These are phyloP conservation scores for Leccinum longicurvipes DNA, from an alignment of 768 basidiomycete genomes.

Conservation along the genomic window DNA sequence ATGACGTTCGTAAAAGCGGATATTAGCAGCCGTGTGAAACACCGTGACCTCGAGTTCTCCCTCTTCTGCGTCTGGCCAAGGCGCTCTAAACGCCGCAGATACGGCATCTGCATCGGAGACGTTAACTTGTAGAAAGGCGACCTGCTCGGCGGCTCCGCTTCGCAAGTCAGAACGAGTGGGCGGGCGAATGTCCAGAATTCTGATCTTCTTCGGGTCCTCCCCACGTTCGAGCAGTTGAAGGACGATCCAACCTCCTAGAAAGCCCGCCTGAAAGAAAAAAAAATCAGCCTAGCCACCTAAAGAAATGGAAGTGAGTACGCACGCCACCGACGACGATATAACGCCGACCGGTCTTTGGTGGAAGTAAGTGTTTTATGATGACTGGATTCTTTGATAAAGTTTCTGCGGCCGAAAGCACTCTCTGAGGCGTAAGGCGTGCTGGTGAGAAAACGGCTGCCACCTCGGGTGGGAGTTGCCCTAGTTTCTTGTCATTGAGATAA, in stretches of 20 bases:
- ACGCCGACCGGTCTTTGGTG: slow-evolving; percentile 65
- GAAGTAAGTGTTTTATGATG: slow-evolving; percentile 45
- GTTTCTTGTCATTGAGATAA: slow-evolving; percentile 50
- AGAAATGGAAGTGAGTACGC: slow-evolving; percentile 22
- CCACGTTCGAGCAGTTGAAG: slow-evolving; percentile 65
- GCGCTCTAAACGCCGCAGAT: slow-evolving; percentile 55
- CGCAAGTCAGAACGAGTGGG: slow-evolving; percentile 57
- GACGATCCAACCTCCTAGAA: slow-evolving; percentile 77
- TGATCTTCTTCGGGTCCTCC: slow-evolving; percentile 61
- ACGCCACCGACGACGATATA: slow-evolving; percentile 80
- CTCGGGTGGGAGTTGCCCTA: slow-evolving; percentile 47
- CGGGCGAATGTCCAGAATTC: slow-evolving; percentile 63
- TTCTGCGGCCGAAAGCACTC: slow-evolving; percentile 39
- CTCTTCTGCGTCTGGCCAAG: slow-evolving; percentile 48
- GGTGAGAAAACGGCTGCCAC: slow-evolving; percentile 48
- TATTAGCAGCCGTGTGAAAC: slow-evolving; percentile 75
- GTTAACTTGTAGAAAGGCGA: slow-evolving; percentile 59
- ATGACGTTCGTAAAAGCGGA: slow-evolving; percentile 73
- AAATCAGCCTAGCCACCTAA: background rate
- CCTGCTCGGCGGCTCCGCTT: slow-evolving; percentile 47
- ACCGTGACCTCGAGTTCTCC: slow-evolving; percentile 47
- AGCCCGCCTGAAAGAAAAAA: slow-evolving; percentile 51
- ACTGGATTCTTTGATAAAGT: slow-evolving; percentile 34
- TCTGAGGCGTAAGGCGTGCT: slow-evolving; percentile 43
- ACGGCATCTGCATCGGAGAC: slow-evolving; percentile 53